A percentile compares a stretch with the other conserved stretches of the same genome.
Conservation (phyloP, 768 basidiomycete species). For the Russula lepida region DNA sequence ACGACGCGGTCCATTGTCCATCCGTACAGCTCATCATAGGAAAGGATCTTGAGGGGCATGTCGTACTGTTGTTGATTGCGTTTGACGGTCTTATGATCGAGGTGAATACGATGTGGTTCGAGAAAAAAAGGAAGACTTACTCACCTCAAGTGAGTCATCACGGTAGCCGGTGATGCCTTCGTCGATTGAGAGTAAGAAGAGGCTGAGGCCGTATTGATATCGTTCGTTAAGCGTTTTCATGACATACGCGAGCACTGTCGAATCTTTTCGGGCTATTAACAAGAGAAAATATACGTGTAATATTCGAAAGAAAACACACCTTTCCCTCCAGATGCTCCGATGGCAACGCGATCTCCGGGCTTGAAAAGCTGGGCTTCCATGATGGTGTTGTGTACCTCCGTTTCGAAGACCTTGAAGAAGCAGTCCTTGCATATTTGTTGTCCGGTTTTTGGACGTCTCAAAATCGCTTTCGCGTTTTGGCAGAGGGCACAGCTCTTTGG, state of each 20-base stretch:
- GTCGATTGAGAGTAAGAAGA: slow-evolving; percentile 93
- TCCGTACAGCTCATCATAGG: slow-evolving; percentile 93
- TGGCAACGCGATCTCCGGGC: slow-evolving; percentile 86
- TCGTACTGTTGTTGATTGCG: slow-evolving; percentile 93
- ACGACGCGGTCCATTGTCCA: slow-evolving; percentile 99
- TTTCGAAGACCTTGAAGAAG: slow-evolving; percentile 96
- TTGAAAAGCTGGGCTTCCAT: slow-evolving; percentile 74
- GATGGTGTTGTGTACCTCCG: slow-evolving; percentile 96
- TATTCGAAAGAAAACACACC: slow-evolving; percentile 31
- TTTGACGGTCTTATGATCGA: slow-evolving; percentile 77
- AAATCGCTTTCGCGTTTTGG: slow-evolving; percentile 65
- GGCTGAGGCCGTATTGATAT: slow-evolving; percentile 83
- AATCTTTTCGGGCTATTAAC: slow-evolving; percentile 48
- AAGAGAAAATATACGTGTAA: background rate
- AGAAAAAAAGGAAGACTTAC: background rate
- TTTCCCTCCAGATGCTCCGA: slow-evolving; percentile 98
- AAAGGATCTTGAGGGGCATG: slow-evolving; percentile 91
- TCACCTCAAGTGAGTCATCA: slow-evolving; percentile 91
- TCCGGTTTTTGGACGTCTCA: slow-evolving; percentile 93
- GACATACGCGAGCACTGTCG: slow-evolving; percentile 94
- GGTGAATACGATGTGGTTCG: background rate
- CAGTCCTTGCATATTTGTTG: slow-evolving; percentile 96
- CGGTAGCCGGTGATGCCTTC: slow-evolving; percentile 98
- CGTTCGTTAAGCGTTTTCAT: slow-evolving; percentile 94
- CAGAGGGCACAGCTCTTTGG: slow-evolving; percentile 76